phyloP scores from a whole-genome alignment of 352 stramenopile species.

The Globisporangium nunn region DNA sequence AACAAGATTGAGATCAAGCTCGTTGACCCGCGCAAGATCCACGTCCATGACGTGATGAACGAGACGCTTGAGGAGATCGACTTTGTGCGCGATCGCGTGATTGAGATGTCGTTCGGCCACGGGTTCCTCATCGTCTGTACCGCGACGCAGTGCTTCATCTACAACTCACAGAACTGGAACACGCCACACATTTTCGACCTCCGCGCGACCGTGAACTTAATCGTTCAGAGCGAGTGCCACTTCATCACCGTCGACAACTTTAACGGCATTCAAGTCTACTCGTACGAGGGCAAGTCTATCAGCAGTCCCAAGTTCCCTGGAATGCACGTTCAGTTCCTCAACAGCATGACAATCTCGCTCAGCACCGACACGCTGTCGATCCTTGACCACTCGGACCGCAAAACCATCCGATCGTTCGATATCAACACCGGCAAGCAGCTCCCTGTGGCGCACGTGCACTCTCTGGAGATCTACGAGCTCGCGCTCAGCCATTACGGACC shows the following conservation, averaged over 20 bases:
- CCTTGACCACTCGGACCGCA: constrained; percentile 84
- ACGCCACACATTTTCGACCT: constrained; percentile 92
- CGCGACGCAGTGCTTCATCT: constrained; percentile 90
- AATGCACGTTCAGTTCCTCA: constrained; percentile 87
- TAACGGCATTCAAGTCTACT: constrained; percentile 87
- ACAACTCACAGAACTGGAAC: constrained; percentile 89
- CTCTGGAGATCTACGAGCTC: constrained; percentile 75
- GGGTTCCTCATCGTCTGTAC: constrained; percentile 91
- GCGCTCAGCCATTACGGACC: constrained; percentile 74
- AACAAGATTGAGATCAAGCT: constrained; percentile 87
- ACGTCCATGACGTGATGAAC: constrained; percentile 85
- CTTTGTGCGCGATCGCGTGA: constrained; percentile 87
- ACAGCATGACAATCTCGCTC: constrained; percentile 77
- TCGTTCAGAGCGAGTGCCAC: constrained; percentile 82
- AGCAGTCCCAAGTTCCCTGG: constrained; percentile 83
- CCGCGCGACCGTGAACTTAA: constrained; percentile 74
- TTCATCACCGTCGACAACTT: constrained; percentile 90
- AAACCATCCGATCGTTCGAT: constrained; percentile 88
- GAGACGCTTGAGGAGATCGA: constrained; percentile 90
- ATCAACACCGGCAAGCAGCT: constrained; percentile 79
- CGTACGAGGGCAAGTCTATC: constrained; percentile 88
- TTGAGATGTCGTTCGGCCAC: constrained; percentile 90
- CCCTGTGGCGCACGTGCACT: constrained; percentile 52
- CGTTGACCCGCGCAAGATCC: constrained; percentile 82
- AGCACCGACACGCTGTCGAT: constrained; percentile 85